Evolutionary conservation across 352 stramenopile genomes (phyloP).

Genomic region (Pythium chondricola): DNA sequence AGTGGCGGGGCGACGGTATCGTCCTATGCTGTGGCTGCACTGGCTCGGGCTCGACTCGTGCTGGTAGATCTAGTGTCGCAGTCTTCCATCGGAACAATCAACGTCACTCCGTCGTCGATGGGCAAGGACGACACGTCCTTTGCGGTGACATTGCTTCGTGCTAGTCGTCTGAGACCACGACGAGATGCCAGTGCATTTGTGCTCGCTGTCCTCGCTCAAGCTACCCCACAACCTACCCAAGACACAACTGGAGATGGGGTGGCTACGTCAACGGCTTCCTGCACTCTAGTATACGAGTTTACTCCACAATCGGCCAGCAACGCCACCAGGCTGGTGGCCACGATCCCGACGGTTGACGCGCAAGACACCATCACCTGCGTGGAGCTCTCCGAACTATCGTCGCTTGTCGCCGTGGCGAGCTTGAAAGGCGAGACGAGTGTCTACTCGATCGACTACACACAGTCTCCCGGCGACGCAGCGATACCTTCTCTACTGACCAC

Average conservation of each 20-base stretch:
- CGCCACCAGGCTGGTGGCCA: not conserved
- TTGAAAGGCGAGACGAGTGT: constrained; percentile 6
- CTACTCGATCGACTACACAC: no score
- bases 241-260: not conserved
- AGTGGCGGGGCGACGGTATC: not conserved
- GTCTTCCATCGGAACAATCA: no score
- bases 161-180: not conserved
- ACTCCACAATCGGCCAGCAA: not conserved
- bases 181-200: not conserved
- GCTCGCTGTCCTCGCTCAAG: constrained; percentile 1
- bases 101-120: no score
- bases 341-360: not conserved
- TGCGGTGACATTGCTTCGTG: not conserved
- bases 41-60: no score
- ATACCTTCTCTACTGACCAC: constrained; percentile 2
- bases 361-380: not conserved
- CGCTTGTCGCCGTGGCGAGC: constrained; percentile 10
- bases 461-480: no score
- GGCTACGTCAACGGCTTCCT: not conserved
- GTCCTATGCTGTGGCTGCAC: no score
- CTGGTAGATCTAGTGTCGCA: no score
- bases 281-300: constrained; percentile 13
- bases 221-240: not conserved
- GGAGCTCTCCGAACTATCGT: constrained; percentile 5
- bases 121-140: not conserved